A percentile compares a stretch with the other conserved stretches of the same genome.
These are phyloP conservation scores for Nemania bipapillata DNA, from an alignment of 2,329 filamentous ascomycete genomes.

Conservation along the genomic window DNA sequence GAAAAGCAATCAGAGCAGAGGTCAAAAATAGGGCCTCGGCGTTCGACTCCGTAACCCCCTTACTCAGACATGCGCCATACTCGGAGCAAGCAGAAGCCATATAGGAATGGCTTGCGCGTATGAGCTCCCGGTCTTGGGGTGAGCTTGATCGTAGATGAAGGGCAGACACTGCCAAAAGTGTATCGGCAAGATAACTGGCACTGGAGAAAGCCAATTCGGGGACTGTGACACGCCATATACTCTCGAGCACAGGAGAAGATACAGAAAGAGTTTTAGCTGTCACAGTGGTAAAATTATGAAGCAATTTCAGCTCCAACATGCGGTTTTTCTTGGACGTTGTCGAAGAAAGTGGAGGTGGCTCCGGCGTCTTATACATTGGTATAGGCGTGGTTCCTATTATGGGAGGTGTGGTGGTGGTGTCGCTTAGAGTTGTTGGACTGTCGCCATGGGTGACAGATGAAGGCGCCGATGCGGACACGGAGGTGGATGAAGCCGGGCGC, in stretches of 20 bases:
- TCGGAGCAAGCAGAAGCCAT: slow-evolving; percentile 71
- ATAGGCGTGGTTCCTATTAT: slow-evolving; percentile 50
- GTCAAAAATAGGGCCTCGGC: slow-evolving; percentile 73
- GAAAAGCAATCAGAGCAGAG: slow-evolving; percentile 72
- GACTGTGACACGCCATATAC: slow-evolving; percentile 70
- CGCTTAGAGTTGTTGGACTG: slow-evolving; percentile 45
- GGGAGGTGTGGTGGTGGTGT: slow-evolving; percentile 46
- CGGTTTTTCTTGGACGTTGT: slow-evolving; percentile 57
- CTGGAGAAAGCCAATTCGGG: slow-evolving; percentile 70
- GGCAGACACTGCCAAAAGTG: slow-evolving; percentile 71
- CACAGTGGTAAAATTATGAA: slow-evolving; percentile 72
- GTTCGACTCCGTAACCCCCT: slow-evolving; percentile 68
- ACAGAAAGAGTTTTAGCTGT: slow-evolving; percentile 70
- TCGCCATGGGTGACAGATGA: slow-evolving; percentile 45
- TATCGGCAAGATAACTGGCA: slow-evolving; percentile 69
- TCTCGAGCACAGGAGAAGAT: slow-evolving; percentile 62
- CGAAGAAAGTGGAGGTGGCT: slow-evolving; percentile 52
- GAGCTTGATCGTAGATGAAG: slow-evolving; percentile 68
- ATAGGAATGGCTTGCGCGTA: slow-evolving; percentile 72
- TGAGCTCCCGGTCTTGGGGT: slow-evolving; percentile 69
- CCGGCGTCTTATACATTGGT: slow-evolving; percentile 51
- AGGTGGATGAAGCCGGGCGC: slow-evolving; percentile 44
- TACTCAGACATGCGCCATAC: slow-evolving; percentile 67
- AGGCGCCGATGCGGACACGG: slow-evolving; percentile 44
- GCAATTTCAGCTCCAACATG: slow-evolving; percentile 69